Conservation (phyloP, 306 rosid genomes). For the Cajanus cajan region DNA sequence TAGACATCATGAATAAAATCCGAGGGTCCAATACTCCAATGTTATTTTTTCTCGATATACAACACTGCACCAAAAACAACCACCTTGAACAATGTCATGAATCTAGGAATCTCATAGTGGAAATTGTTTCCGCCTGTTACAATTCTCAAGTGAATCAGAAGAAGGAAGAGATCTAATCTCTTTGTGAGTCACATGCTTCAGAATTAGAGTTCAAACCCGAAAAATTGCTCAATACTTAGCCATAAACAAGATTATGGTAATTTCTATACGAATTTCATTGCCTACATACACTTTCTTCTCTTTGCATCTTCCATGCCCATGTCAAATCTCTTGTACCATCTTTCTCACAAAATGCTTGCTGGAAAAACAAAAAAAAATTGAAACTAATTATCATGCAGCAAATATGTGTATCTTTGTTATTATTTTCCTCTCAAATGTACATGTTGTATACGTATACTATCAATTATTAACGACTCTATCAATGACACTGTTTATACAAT, state of each 20-base stretch:
- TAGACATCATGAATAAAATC: slow-evolving; percentile 6
- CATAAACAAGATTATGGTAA: neutral
- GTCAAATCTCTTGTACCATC: neutral
- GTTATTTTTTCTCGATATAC: neutral
- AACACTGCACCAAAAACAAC: neutral
- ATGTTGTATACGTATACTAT: no score
- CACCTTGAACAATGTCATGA: neutral
- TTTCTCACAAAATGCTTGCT: neutral
- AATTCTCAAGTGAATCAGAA: neutral
- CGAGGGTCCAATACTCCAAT: neutral
- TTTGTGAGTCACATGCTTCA: neutral
- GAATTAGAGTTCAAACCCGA: neutral
- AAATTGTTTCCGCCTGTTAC: neutral
- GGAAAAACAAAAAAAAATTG: neutral
- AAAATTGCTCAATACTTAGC: neutral
- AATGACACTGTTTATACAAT: neutral
- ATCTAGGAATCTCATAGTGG: neutral
- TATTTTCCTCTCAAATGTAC: neutral
- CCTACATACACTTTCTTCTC: neutral
- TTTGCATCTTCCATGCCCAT: neutral
- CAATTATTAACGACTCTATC: neutral
- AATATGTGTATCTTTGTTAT: neutral
- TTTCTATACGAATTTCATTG: neutral
- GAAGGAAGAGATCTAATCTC: neutral
- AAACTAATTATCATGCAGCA: neutral